Evolutionary conservation across 1,284 basidiomycete genomes (phyloP), one percentile per base, ranked within the genome.

Genomic region (Blastosporella zonata): DNA sequence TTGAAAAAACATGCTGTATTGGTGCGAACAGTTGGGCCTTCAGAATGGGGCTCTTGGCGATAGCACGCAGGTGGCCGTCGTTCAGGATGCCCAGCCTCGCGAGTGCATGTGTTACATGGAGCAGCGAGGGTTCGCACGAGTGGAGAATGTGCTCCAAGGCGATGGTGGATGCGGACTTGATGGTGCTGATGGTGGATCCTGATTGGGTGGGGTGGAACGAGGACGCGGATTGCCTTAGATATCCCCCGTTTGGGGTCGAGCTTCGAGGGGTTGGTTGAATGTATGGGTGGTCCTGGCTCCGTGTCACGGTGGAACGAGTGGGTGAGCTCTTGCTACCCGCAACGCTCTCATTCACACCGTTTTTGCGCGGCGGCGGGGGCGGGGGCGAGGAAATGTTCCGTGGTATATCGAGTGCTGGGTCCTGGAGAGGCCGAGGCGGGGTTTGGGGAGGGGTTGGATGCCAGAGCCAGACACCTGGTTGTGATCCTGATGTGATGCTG

Each of bases 11-110:
- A 35, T 15, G 34, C 34, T 10, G 34, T 15, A 18, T 35, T 35
- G 6, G 34, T 35, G 34, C 34, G 17, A 17, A n/a, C n/a, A n/a
- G n/a, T n/a, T n/a, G n/a, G n/a, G n/a, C n/a, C n/a, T n/a, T n/a
- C n/a, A n/a, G n/a, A n/a, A n/a, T n/a, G n/a, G n/a, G n/a, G n/a
- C n/a, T n/a, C n/a, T n/a, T n/a, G n/a, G 72, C 74, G 18, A 87
- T 66, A 3, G 84, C 84, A 17, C 73, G 69, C 36, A 87, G 62
- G 62, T 87, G 84, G 39, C 78, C 81, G 46, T 77, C 67, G 10
- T 67, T 72, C 37, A 69, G 64, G 28, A 87, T 82, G 0, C 84
- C 84, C 10, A 87, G 66, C 21, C 65, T 71, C 20, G 67, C 67
- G 31, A 87, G 64, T 3, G 77, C 65, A 0, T 80, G 81, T 0